These are phyloP conservation scores for Tephrocybe sp. DNA, from an alignment of 768 basidiomycete species.

Conservation along the genomic window DNA sequence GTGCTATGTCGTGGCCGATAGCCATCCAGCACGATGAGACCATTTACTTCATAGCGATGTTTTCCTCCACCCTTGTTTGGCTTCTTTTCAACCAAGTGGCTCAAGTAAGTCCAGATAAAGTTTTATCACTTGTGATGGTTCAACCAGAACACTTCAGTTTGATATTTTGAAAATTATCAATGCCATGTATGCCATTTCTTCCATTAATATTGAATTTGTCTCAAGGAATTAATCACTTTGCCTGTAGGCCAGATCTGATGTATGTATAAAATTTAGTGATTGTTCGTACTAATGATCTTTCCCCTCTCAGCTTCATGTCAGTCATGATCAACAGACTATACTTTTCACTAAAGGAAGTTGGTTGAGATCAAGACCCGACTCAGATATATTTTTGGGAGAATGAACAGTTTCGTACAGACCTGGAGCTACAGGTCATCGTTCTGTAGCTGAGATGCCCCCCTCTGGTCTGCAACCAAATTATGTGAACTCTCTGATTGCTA, in stretches of 20 bases:
- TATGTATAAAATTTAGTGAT: constrained; percentile 2
- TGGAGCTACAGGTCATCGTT: constrained; percentile 11
- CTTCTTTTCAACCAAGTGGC: constrained; percentile 6
- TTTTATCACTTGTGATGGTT: no score
- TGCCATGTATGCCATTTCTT: constrained; percentile 7
- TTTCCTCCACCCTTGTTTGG: constrained; percentile 21
- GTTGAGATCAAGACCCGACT: constrained; percentile 3
- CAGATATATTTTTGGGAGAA: neutral
- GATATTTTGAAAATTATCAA: constrained; percentile 12
- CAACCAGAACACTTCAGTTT: no score
- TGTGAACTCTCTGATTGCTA: no score
- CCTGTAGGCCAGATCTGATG: constrained; percentile 12
- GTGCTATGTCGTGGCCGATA: constrained; percentile 12
- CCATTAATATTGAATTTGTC: neutral
- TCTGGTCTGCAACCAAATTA: no score
- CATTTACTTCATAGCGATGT: constrained; percentile 21
- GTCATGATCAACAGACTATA: constrained; percentile 23
- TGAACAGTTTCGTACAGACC: neutral
- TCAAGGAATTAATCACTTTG: neutral
- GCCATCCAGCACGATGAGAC: constrained; percentile 19
- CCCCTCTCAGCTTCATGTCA: constrained; percentile 16
- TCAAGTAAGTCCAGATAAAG: no score
- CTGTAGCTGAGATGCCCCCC: no score
- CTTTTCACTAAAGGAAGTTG: constrained; percentile 18
- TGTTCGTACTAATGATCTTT: no score